A percentile compares a stretch with the other conserved stretches of the same genome.
Evolutionary conservation across 1,139 yeast genomes (phyloP).

Genomic region (Lodderomyces theae): DNA sequence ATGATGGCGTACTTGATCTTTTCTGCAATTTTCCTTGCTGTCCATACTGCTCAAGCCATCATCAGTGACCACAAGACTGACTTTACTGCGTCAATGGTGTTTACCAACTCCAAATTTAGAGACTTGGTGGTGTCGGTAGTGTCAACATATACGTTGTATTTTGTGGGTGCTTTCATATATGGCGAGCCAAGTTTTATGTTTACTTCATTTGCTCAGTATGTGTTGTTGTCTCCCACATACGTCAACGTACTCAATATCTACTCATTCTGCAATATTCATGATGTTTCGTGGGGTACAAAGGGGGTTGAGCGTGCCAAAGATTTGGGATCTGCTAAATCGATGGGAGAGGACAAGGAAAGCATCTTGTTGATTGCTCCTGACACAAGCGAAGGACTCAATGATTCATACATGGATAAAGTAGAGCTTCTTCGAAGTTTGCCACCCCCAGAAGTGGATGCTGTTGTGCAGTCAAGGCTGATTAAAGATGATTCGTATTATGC

Average conservation of each 20-base stretch:
- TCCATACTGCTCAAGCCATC: slow-evolving; percentile 55
- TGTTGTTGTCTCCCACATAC: slow-evolving; percentile 71
- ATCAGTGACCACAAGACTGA: slow-evolving; percentile 39
- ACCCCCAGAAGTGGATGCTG: slow-evolving; percentile 21
- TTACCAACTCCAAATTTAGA: slow-evolving; percentile 66
- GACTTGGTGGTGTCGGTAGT: slow-evolving; percentile 83
- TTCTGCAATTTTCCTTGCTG: slow-evolving; percentile 82
- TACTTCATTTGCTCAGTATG: slow-evolving; percentile 69
- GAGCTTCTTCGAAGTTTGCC: slow-evolving; percentile 40
- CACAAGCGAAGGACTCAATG: slow-evolving; percentile 55
- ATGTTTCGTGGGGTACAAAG: slow-evolving; percentile 86
- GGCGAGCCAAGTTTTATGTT: slow-evolving; percentile 80
- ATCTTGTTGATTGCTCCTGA: slow-evolving; percentile 69
- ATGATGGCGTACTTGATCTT: slow-evolving; percentile 50
- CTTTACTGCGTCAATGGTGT: slow-evolving; percentile 46
- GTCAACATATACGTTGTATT: slow-evolving; percentile 80
- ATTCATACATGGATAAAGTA: slow-evolving; percentile 51
- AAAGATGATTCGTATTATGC: slow-evolving; percentile 46
- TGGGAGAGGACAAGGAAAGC: slow-evolving; percentile 54
- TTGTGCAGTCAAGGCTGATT: slow-evolving; percentile 21
- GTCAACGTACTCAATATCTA: slow-evolving; percentile 77
- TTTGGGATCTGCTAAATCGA: slow-evolving; percentile 64
- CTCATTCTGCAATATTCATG: slow-evolving; percentile 83
- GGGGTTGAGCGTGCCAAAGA: slow-evolving; percentile 64
- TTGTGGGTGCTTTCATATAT: slow-evolving; percentile 70